phyloP scores from a whole-genome alignment of 2,329 filamentous ascomycete species.

The Aspergillus ustus region DNA sequence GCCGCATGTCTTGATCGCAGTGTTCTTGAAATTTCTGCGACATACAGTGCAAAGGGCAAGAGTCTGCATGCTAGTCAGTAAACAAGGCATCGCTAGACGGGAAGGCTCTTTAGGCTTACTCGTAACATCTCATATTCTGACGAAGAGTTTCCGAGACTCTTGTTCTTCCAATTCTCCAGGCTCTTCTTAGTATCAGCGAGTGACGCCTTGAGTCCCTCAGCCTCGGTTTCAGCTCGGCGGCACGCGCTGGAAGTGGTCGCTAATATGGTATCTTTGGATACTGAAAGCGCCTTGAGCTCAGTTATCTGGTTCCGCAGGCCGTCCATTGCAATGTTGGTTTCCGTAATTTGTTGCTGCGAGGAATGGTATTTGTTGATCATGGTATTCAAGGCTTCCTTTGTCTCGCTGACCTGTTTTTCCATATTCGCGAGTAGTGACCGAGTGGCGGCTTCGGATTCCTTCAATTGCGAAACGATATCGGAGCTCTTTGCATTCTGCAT shows the following conservation, averaged over 20 bases:
- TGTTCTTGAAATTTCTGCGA: constrained; percentile 91
- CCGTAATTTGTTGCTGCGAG: constrained; percentile 72
- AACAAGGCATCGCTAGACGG: background rate
- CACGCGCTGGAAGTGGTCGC: constrained; percentile 66
- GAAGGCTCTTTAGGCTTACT: constrained; percentile 59
- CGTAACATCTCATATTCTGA: constrained; percentile 84
- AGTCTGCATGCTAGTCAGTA: constrained; percentile 53
- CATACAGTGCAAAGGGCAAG: constrained; percentile 91
- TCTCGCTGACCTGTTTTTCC: constrained; percentile 87
- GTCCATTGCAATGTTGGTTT: constrained; percentile 72
- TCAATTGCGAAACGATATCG: constrained; percentile 90
- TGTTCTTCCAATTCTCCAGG: constrained; percentile 82
- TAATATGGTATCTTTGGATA: constrained; percentile 73
- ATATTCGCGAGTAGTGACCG: constrained; percentile 77
- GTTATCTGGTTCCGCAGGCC: constrained; percentile 74
- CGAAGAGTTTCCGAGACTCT: constrained; percentile 78
- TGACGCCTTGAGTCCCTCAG: constrained; percentile 77
- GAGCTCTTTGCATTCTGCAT: constrained; percentile 87
- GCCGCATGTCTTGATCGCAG: constrained; percentile 88
- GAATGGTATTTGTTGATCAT: constrained; percentile 74
- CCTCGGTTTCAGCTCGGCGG: constrained; percentile 68
- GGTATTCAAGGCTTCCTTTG: constrained; percentile 76
- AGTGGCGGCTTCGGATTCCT: constrained; percentile 82
- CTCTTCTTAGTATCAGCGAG: constrained; percentile 81
- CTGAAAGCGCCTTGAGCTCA: constrained; percentile 75